Conservation (phyloP, 2,329 filamentous ascomycete genomes). For the Rhinocladiella similis region DNA sequence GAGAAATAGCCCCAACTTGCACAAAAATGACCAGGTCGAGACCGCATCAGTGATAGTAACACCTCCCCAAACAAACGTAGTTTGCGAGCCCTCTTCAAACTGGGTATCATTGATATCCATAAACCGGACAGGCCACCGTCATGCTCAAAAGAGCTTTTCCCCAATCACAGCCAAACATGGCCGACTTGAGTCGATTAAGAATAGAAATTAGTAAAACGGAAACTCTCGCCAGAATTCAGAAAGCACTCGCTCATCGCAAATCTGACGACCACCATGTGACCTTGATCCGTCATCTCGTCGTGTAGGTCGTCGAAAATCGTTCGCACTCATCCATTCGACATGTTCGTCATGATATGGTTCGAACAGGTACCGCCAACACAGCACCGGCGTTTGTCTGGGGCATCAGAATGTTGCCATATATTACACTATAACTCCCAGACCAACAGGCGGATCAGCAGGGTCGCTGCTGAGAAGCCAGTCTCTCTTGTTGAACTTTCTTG, state of each 20-base stretch:
- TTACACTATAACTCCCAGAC: slow-evolving; percentile 21
- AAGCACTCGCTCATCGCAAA: background rate
- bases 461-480: slow-evolving; percentile 32
- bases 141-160: background rate
- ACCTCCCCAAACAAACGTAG: too few species aligned
- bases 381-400: background rate
- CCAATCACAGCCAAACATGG: background rate
- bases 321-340: background rate
- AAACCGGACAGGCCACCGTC: background rate
- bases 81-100: background rate
- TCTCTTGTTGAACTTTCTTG: slow-evolving; percentile 29
- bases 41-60: background rate
- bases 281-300: slow-evolving; percentile 11
- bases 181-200: background rate
- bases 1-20: background rate
- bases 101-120: background rate
- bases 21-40: background rate
- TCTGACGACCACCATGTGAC: background rate
- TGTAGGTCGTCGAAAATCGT: slow-evolving; percentile 14
- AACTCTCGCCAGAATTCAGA: background rate
- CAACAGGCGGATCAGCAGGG: slow-evolving; percentile 24
- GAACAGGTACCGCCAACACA: background rate
- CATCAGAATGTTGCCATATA: background rate
- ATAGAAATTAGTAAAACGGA: background rate
- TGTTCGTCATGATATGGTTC: background rate